These are phyloP conservation scores for Obba rivulosa DNA, from an alignment of 768 basidiomycete species.

Conservation along the genomic window DNA sequence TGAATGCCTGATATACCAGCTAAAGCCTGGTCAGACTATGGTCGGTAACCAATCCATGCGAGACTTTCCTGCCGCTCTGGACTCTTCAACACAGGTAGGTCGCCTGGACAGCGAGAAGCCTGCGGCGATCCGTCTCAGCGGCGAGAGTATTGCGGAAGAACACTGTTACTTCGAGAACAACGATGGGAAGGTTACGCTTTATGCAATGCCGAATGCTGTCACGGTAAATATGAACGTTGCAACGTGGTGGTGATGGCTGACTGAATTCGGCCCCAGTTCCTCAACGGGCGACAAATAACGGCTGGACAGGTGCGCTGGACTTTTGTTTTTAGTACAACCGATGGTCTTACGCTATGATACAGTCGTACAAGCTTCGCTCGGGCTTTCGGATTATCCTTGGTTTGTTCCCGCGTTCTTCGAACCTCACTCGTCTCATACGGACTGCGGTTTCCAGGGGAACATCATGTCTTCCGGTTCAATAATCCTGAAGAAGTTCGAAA, in stretches of 20 bases:
- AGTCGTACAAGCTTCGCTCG: conserved; percentile 82
- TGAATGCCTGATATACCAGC: conserved; percentile 89
- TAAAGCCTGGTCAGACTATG: conserved; percentile 79
- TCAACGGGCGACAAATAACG: conserved; percentile 87
- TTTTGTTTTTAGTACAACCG: conserved; percentile 1
- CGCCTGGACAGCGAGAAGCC: conserved; percentile 76
- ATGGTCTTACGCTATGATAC: neutral
- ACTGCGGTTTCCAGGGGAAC: conserved; percentile 56
- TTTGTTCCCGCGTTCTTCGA: conserved; percentile 39
- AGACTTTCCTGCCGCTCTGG: conserved; percentile 1
- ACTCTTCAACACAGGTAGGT: conserved; percentile 56
- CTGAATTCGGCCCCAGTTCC: conserved; percentile 46
- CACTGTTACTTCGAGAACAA: conserved; percentile 90
- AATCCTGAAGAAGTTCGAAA: conserved; percentile 94
- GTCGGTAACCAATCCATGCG: conserved; percentile 33
- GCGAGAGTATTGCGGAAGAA: conserved; percentile 85
- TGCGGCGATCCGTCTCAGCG: conserved; percentile 88
- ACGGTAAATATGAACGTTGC: conserved; percentile 49
- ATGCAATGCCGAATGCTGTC: conserved; percentile 73
- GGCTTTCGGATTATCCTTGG: conserved; percentile 97
- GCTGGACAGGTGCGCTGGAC: conserved; percentile 58
- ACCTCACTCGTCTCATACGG: neutral
- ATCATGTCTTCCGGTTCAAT: conserved; percentile 97
- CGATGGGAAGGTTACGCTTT: conserved; percentile 79
- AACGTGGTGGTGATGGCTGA: conserved; percentile 1